phyloP scores from a whole-genome alignment of 257 asterid genomes.

The Solanum okadae region DNA sequence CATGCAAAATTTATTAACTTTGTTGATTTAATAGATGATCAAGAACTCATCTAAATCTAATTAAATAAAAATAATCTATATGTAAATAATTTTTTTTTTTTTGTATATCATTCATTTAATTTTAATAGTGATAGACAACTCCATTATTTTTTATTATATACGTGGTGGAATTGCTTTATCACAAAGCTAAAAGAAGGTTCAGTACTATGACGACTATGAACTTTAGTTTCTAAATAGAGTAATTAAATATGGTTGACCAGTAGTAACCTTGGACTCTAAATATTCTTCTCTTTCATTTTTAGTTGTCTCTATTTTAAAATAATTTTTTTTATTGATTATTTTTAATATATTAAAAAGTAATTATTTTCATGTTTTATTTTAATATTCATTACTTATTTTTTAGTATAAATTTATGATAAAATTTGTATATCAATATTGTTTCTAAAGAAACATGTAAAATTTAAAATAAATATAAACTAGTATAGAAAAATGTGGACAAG shows the following conservation, averaged over 20 bases:
- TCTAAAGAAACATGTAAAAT: not conserved
- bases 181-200: not conserved
- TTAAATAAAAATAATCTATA: not conserved
- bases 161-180: not conserved
- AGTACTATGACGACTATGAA: not conserved
- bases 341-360: not conserved
- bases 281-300: not conserved
- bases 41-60: not conserved
- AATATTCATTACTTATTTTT: no score
- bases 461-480: not conserved
- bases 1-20: not conserved
- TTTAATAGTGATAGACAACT: no score
- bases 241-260: not conserved
- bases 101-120: not conserved
- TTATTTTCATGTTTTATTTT: no score
- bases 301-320: not conserved
- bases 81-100: no score
- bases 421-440: not conserved
- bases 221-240: not conserved
- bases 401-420: not conserved
- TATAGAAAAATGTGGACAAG: not conserved
- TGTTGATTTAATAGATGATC: not conserved
- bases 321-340: not conserved
- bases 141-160: no score
- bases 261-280: not conserved